Conservation (phyloP, 345 rosid species). For the Populus deltoides region DNA sequence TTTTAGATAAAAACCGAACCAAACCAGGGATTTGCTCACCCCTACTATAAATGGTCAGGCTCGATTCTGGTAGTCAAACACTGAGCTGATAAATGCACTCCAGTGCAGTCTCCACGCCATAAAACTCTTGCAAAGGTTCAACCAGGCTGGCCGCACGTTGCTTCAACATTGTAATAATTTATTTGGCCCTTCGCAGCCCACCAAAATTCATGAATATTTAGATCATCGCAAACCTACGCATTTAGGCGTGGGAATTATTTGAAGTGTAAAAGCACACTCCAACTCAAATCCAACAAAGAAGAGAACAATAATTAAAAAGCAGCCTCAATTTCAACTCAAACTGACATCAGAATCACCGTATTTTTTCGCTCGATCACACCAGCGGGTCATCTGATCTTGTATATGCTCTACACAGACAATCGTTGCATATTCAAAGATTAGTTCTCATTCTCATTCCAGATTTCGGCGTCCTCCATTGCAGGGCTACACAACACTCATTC, state of each 20-base stretch:
- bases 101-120: too few relatives aligned
- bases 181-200: slow-evolving; percentile 28
- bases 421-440: slow-evolving; percentile 6
- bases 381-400: slow-evolving; percentile 19
- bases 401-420: slow-evolving; percentile 17
- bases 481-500: slow-evolving; percentile 16
- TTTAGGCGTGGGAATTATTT: background rate
- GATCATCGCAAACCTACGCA: slow-evolving; percentile 16
- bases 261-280: background rate
- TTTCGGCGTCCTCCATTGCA: slow-evolving; percentile 1
- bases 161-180: slow-evolving; percentile 27
- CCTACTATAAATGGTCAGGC: too few relatives aligned
- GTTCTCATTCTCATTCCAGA: slow-evolving; percentile 17
- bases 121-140: slow-evolving; percentile 19
- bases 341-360: slow-evolving; percentile 6
- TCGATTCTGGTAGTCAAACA: too few relatives aligned
- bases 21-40: too few relatives aligned
- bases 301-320: background rate
- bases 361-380: slow-evolving; percentile 11
- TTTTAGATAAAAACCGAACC: too few relatives aligned
- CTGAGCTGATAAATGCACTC: too few relatives aligned
- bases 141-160: slow-evolving; percentile 44
- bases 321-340: background rate
- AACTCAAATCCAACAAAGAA: background rate
- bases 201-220: slow-evolving; percentile 24